phyloP scores from a whole-genome alignment of 768 basidiomycete species.

The Podaxis sp. region DNA sequence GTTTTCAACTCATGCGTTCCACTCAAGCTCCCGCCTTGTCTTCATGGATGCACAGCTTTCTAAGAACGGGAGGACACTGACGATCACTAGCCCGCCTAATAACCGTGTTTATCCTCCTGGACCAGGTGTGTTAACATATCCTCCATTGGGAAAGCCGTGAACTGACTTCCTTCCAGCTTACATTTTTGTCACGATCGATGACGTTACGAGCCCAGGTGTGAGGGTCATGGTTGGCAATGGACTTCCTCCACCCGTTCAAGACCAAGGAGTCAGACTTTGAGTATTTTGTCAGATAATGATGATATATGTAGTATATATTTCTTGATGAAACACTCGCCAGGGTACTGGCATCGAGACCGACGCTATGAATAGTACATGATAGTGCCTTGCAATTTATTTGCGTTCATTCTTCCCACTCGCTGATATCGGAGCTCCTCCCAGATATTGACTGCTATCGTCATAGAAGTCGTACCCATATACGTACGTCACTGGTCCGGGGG shows the following conservation, averaged over 20 bases:
- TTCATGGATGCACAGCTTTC: slow-evolving; percentile 33
- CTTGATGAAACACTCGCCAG: too few relatives aligned
- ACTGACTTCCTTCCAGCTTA: background rate
- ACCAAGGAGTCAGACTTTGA: slow-evolving; percentile 25
- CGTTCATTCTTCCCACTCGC: too few relatives aligned
- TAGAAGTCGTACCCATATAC: too few relatives aligned
- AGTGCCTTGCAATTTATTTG: too few relatives aligned
- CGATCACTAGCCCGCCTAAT: slow-evolving; percentile 34
- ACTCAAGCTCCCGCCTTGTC: slow-evolving; percentile 38
- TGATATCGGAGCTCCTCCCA: too few relatives aligned
- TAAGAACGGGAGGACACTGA: slow-evolving; percentile 29
- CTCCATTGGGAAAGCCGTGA: background rate
- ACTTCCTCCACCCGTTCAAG: slow-evolving; percentile 35
- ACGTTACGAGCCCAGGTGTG: slow-evolving; percentile 34
- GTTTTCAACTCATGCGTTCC: slow-evolving; percentile 41
- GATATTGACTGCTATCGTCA: too few relatives aligned
- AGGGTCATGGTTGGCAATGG: slow-evolving; percentile 41
- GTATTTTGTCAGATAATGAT: too few relatives aligned
- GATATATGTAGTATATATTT: too few relatives aligned
- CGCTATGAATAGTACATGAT: too few relatives aligned
- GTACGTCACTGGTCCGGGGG: too few relatives aligned
- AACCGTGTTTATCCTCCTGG: slow-evolving; percentile 40
- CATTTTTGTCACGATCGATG: background rate
- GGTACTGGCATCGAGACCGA: too few relatives aligned
- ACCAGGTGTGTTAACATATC: slow-evolving; percentile 27